phyloP scores from a whole-genome alignment of 31 red algal species.

The Pterothamnion heteromorphum region DNA sequence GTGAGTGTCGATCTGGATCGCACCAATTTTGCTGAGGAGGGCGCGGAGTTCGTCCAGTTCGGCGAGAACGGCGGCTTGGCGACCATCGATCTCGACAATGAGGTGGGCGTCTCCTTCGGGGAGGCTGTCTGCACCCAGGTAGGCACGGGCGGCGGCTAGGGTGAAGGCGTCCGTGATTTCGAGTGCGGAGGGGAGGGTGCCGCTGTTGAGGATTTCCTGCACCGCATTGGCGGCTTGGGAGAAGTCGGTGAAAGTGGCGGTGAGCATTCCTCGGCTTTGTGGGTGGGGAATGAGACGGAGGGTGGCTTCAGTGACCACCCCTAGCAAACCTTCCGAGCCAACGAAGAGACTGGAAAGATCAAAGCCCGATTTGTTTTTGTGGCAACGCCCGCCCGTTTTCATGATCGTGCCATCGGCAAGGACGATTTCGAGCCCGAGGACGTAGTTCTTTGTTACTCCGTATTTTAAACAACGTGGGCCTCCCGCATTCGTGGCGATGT shows the following conservation, averaged over 20 bases:
- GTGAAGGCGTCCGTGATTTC: conserved; percentile 69
- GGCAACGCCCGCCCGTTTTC: conserved; percentile 74
- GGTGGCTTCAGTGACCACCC: conserved; percentile 87
- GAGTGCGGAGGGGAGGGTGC: conserved; percentile 65
- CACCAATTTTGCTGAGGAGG: too few relatives aligned
- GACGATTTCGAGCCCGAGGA: conserved; percentile 87
- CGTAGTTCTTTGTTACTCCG: conserved; percentile 95
- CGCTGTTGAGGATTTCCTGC: conserved; percentile 75
- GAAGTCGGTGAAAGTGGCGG: conserved; percentile 72
- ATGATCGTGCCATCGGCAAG: conserved; percentile 74
- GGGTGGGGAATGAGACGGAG: conserved; percentile 72
- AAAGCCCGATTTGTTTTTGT: conserved; percentile 87
- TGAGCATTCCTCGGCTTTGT: conserved; percentile 66
- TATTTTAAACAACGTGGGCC: conserved; percentile 7
- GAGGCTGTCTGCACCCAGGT: too few relatives aligned
- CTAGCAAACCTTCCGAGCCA: conserved; percentile 93
- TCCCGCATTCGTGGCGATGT: background rate
- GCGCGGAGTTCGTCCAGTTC: too few relatives aligned
- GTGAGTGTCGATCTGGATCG: too few relatives aligned
- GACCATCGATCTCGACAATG: too few relatives aligned
- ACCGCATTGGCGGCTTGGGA: conserved; percentile 72
- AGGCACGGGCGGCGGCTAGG: background rate
- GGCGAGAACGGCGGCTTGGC: too few relatives aligned
- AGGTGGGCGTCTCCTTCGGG: too few relatives aligned
- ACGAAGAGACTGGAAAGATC: conserved; percentile 92